phyloP scores from a whole-genome alignment of 1,284 basidiomycete genomes.

The Ceratobasidium sp. region DNA sequence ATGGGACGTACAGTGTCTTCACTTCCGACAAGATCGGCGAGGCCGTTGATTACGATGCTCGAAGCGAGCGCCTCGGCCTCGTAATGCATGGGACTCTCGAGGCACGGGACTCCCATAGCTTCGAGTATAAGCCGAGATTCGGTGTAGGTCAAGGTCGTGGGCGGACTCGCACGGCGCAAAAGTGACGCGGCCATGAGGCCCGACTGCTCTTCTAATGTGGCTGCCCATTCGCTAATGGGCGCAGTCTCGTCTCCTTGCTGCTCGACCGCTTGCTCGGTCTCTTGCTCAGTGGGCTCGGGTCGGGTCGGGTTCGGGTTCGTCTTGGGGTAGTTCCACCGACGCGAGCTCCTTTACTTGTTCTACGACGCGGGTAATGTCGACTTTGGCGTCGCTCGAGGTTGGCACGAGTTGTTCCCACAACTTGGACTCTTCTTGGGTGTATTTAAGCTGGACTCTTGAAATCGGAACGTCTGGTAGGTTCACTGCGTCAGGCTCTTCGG shows the following conservation, averaged over 20 bases:
- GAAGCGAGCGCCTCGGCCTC: constrained; percentile 89
- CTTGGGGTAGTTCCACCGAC: constrained; percentile 23
- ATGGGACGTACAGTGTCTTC: constrained; percentile 78
- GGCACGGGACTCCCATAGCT: constrained; percentile 82
- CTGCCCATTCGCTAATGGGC: constrained; percentile 23
- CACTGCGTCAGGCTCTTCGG: constrained; percentile 40
- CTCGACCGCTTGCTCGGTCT: constrained; percentile 2
- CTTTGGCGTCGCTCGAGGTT: not conserved
- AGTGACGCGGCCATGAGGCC: constrained; percentile 34
- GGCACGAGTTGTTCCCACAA: constrained; percentile 69
- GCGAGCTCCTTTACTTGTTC: constrained; percentile 36
- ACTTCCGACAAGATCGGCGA: constrained; percentile 86
- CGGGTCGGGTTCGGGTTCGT: constrained; percentile 13
- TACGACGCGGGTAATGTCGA: constrained; percentile 21
- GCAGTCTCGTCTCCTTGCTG: constrained; percentile 4
- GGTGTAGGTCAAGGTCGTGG: constrained; percentile 71
- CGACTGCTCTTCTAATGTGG: constrained; percentile 29
- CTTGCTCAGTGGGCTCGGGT: not conserved
- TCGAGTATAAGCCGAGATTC: constrained; percentile 74
- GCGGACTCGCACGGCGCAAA: constrained; percentile 64
- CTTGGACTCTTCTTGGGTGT: constrained; percentile 71
- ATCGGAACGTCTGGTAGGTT: constrained; percentile 64
- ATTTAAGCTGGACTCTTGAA: constrained; percentile 74
- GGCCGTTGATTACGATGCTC: constrained; percentile 76
- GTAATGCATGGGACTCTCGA: constrained; percentile 74